Base-by-base conservation (phyloP, 371 early-diverging fungal genomes). In the Basidiobolus meristosporus region DNA sequence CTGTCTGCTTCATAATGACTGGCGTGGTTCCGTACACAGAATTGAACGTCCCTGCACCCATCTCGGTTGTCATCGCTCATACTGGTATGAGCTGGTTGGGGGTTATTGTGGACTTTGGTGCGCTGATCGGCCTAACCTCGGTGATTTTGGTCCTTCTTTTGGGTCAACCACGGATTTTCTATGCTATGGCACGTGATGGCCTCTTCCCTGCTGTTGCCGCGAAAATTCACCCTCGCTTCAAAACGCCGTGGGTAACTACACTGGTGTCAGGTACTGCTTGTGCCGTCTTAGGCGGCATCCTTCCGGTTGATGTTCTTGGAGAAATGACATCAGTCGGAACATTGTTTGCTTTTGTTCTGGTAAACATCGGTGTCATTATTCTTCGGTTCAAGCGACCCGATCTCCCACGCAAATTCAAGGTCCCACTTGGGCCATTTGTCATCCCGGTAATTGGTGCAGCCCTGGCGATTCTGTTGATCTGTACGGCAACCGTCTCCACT, bases 301-400 rank as follows among this genome's bases (percentile, higher is more conserved):
- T 90, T 18, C 89, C 91, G 2, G 73, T 86, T 9, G 84, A 78
- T 40, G 53, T 87, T n/a, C 55, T 89, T 7, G 82, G 80, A 39
- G 80, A 87, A 42, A 65, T 90, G 63, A 82, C 88, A 1, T 80
- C 82, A 0, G 68, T 83, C 22, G 89, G 90, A 12, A 87, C 91
- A 0, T 57, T 90, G 26, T 61, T 85, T 42, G 81, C 83, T 0
- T 87, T 86, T 64, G n/a, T n/a, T n/a, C n/a, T n/a, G n/a, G n/a
- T n/a, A n/a, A n/a, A n/a, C n/a, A n/a, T n/a, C n/a, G n/a, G 79
- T 38, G 77, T 80, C 4, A 60, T 78, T 33, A 65, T 89, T 18
- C 62, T 88, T 59, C 72, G 87, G 9, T 66, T 64, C 43, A 76
- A 68, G 21, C 68, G 77, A 23, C 81, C 86, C 7, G 68, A 84